Evolutionary conservation across 495 filamentous ascomycete species (phyloP).

Genomic region (Talaromyces adpressus): DNA sequence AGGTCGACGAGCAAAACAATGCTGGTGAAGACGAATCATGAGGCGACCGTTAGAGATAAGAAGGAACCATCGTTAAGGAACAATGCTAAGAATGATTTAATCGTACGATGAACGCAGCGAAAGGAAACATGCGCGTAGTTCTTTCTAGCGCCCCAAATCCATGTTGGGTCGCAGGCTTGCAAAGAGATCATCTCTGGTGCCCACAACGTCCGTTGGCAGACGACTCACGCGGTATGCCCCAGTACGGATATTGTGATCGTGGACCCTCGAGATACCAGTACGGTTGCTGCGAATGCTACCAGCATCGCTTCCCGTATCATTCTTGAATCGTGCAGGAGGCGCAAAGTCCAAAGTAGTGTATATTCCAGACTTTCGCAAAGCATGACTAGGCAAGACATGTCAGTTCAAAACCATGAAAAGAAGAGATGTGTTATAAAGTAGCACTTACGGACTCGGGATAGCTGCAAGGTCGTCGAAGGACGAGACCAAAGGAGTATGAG

Average conservation of each 20-base stretch:
- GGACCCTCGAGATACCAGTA: constrained; percentile 66
- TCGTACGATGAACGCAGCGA: not conserved
- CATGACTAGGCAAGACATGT: constrained; percentile 50
- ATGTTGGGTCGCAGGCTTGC: constrained; percentile 69
- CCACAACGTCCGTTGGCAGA: constrained; percentile 75
- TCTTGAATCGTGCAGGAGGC: constrained; percentile 80
- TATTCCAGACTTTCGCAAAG: constrained; percentile 80
- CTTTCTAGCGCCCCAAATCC: constrained; percentile 48
- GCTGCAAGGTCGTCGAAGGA: constrained; percentile 79
- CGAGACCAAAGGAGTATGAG: constrained; percentile 69
- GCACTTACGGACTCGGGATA: constrained; percentile 86
- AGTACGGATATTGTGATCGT: constrained; percentile 69
- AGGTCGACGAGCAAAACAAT: constrained; percentile 7
- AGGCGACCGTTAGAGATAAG: constrained; percentile 3
- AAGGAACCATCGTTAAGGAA: constrained; percentile 5
- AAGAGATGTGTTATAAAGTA: constrained; percentile 3
- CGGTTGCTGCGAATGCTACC: constrained; percentile 85
- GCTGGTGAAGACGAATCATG: constrained; percentile 6
- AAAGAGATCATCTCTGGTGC: constrained; percentile 66
- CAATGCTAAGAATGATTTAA: not conserved
- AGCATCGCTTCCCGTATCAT: constrained; percentile 69
- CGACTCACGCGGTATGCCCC: constrained; percentile 89
- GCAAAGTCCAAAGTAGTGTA: constrained; percentile 93
- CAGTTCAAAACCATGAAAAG: constrained; percentile 15
- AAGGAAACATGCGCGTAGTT: not conserved